Evolutionary conservation across 2,329 filamentous ascomycete genomes (phyloP), one percentile per base, ranked within the genome.

Genomic region (Cephalotrichum gorgonifer): DNA sequence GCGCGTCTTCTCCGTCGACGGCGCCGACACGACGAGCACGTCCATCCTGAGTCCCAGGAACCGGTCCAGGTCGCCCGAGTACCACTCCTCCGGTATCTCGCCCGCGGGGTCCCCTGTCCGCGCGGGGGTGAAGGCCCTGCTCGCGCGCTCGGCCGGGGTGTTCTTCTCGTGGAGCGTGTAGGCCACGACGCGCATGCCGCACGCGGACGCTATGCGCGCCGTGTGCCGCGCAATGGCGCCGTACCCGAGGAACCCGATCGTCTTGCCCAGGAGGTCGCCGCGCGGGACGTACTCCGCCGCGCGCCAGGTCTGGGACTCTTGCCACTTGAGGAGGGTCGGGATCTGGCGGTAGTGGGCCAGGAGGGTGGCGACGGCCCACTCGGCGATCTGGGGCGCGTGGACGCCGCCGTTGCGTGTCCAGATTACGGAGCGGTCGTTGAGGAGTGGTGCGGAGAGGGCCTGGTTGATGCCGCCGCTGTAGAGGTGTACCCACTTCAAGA

Each of bases 181-280:
- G 1, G 81, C 84, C 55, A 84, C 70, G 2, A 88, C 75, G 43
- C 78, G 69, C 76, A 85, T 83, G 12, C 83, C 84, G 57, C 85
- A 61, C 3, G 79, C 78, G 20, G 71, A 66, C 3, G 72, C 74
- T 6, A 84, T 70, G 7, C 66, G 62, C 7, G 66, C 71, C 46
- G 57, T 58, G 46, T 73, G 67, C 4, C 70, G 61, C 4, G 69
- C 71, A 43, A 73, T 73, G 43, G 65, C 62, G 31, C 71, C 70
- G 51, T 73, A 73, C 11, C 70, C 69, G 9, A 73, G 58, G 44
- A 72, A 59, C 4, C 65, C 66, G 49, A 63, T 62, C 17, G 15
- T 6, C 22, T 23, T 9, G 17, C 6, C 4, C 9, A 14, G 35
- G 26, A 35, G 41, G 38, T 8, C 9, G 11, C 17, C 17, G 11